Evolutionary conservation across 192 early-diverging fungal species (phyloP), one percentile per base, ranked within the genome.

Genomic region (Coemansia sp.): DNA sequence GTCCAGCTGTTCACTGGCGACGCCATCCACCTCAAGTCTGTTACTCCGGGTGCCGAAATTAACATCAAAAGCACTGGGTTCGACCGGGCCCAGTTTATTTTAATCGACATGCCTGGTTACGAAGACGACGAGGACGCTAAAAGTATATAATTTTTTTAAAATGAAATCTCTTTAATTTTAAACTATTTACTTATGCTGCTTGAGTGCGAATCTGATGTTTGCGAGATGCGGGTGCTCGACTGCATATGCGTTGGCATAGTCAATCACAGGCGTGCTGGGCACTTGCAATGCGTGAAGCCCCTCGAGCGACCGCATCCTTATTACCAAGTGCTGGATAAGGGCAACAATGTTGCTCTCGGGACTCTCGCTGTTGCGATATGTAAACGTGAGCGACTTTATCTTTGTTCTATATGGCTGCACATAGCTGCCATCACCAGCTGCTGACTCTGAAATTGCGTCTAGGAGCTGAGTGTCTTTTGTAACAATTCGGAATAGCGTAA

Each of bases 41-140:
- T 79, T 9, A 45, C 21, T 0, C 76, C 69, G 0, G 69, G 49
- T 12, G 56, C 62, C 10, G 56, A 62, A 5, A 71, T 79, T 1
- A 53, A 44, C 9, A 65, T 79, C 50, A 68, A 72, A 12, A 79
- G 56, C 29, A 58, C 50, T 5, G 76, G 76, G 12, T 72, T 59
- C 46, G 76, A 79, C 56, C 69, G 69, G 6, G 76, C 76, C 2
- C 69, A 79, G 76, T 79, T 79, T 23, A 18, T 79, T 0, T 48
- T 79, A 4, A 56, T 79, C 11, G 76, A 79, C 60, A 72, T 79
- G 76, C 76, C 76, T 25, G 58, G 55, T 1, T 68, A 68, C 58
- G 18, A 73, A 18, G 64, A 66, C 28, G 59, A 55, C 32, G 52
- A 56, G 24, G 71, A 69, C 28, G 56, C 65, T 2, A 47, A 46